phyloP scores from a whole-genome alignment of 805 yeast genomes.

The Spathaspora girioi region DNA sequence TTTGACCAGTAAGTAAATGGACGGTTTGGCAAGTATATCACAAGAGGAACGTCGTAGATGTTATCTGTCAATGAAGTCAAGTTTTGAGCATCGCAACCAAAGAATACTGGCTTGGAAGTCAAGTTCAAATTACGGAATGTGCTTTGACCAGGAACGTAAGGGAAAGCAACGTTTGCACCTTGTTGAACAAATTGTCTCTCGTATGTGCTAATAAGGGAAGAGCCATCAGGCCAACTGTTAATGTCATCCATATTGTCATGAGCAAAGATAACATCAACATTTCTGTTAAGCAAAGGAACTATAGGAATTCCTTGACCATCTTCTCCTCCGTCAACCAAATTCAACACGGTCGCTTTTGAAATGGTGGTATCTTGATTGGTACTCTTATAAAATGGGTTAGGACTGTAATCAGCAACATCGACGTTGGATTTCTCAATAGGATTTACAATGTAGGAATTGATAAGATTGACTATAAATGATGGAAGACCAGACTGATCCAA shows the following conservation, averaged over 20 bases:
- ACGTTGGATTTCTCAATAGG: constrained; percentile 30
- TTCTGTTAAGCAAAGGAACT: constrained; percentile 32
- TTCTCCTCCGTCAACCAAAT: constrained; percentile 39
- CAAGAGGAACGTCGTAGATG: constrained; percentile 59
- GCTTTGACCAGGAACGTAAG: constrained; percentile 70
- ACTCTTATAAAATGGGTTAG: constrained; percentile 58
- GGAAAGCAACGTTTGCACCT: constrained; percentile 64
- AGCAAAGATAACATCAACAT: constrained; percentile 36
- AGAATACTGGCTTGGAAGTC: constrained; percentile 70
- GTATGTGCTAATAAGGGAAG: constrained; percentile 28
- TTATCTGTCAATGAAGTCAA: constrained; percentile 43
- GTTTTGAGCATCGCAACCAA: constrained; percentile 74
- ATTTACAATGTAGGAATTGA: constrained; percentile 15
- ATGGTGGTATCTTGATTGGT: constrained; percentile 25
- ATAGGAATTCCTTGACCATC: constrained; percentile 37
- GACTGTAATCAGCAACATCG: constrained; percentile 54
- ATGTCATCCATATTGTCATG: constrained; percentile 33
- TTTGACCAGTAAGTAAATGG: constrained; percentile 65
- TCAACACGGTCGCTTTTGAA: constrained; percentile 20
- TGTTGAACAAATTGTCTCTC: constrained; percentile 34
- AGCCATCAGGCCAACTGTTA: constrained; percentile 36
- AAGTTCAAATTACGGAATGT: constrained; percentile 59
- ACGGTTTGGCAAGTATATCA: constrained; percentile 72
- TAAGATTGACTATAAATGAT: neutral
- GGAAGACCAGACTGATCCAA: constrained; percentile 40